These are phyloP conservation scores for Microthlaspi erraticum DNA, from an alignment of 345 rosid genomes.

Conservation along the genomic window DNA sequence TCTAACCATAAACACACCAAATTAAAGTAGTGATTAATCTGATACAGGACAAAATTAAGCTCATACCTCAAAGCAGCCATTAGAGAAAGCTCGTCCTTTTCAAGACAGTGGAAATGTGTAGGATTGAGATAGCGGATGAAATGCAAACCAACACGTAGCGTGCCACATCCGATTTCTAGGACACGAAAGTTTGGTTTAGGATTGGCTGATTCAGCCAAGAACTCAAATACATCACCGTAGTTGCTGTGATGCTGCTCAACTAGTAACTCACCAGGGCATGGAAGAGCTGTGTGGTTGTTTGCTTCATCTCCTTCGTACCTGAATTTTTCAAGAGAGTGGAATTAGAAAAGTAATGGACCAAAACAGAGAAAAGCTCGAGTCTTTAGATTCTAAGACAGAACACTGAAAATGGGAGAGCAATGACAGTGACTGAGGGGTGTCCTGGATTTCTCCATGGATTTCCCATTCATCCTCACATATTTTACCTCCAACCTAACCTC, in stretches of 20 bases:
- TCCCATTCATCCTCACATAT: no score
- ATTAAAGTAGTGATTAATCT: not conserved
- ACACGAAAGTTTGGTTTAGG: slow-evolving; percentile 69
- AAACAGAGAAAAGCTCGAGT: slow-evolving; percentile 11
- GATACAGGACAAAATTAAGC: slow-evolving; percentile 62
- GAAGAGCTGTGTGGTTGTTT: slow-evolving; percentile 78
- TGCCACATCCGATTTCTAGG: slow-evolving; percentile 96
- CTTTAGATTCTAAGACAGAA: not conserved
- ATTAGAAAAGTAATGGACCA: slow-evolving; percentile 11
- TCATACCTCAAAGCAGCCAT: slow-evolving; percentile 96
- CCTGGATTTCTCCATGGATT: no score
- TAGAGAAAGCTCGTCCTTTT: slow-evolving; percentile 90
- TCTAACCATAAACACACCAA: slow-evolving; percentile 15
- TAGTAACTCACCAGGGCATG: slow-evolving; percentile 95
- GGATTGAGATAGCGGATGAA: slow-evolving; percentile 77
- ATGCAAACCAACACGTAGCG: slow-evolving; percentile 92
- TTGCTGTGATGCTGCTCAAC: slow-evolving; percentile 98
- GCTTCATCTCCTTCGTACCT: slow-evolving; percentile 76
- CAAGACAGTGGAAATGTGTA: slow-evolving; percentile 82
- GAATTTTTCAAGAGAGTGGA: slow-evolving; percentile 21
- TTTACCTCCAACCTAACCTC: no score
- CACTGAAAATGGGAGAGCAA: no score
- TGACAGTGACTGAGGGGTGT: no score
- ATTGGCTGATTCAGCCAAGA: slow-evolving; percentile 71
- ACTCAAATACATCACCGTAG: slow-evolving; percentile 96